A percentile compares a stretch with the other conserved stretches of the same genome.
Evolutionary conservation across 2,329 filamentous ascomycete species (phyloP).

Genomic region (Fusarium nanum): DNA sequence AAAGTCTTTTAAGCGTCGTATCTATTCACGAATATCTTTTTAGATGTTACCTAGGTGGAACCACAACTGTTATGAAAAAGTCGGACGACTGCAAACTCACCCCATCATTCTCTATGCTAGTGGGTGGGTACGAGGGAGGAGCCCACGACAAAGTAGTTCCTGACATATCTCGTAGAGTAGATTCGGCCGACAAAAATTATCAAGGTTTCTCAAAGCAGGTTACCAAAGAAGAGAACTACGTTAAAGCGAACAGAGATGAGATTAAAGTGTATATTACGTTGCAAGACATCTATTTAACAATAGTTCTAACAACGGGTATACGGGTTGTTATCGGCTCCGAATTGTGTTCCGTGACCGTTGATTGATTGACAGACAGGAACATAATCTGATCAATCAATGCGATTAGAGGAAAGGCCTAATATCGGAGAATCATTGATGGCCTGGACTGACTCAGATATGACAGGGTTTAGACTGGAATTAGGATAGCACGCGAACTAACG

Average conservation of each 20-base stretch:
- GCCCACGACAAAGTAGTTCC: not conserved
- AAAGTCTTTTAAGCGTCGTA: not conserved
- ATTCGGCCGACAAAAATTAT: accelerated
- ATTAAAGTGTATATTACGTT: not conserved
- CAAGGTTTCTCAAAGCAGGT: not conserved
- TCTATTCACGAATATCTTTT: not conserved
- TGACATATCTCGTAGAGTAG: not conserved
- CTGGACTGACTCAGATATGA: no score
- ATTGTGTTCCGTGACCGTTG: not conserved
- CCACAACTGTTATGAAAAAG: not conserved
- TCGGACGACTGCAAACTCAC: not conserved
- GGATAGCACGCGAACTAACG: not conserved
- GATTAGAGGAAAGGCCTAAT: no score
- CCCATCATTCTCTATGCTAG: not conserved
- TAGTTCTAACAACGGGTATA: not conserved
- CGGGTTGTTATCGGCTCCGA: not conserved
- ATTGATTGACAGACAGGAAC: not conserved
- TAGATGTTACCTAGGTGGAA: not conserved
- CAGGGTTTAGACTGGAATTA: no score
- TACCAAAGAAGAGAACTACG: not conserved
- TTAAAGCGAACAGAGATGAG: not conserved
- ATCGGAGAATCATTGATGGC: no score
- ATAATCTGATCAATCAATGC: not conserved
- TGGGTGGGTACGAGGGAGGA: not conserved
- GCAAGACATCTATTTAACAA: not conserved